These are phyloP conservation scores for Cavenderia fasciculata DNA, from an alignment of 78 protist species.

Conservation along the genomic window DNA sequence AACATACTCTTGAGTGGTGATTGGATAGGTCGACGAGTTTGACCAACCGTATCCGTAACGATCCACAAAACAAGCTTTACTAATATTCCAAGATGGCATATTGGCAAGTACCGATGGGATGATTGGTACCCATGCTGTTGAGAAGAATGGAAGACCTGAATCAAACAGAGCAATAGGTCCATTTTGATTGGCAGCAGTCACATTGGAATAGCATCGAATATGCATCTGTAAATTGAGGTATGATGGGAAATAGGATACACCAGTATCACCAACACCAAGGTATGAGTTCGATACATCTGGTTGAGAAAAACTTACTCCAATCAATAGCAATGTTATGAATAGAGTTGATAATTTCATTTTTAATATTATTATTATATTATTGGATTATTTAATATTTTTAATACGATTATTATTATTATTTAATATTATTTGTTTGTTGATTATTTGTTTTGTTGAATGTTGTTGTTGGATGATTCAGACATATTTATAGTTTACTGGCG, in stretches of 20 bases:
- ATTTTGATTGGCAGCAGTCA: not conserved
- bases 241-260: constrained; percentile 19
- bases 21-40: constrained; percentile 9
- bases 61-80: constrained; percentile 12
- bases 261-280: constrained; percentile 18
- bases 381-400: too few species aligned
- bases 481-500: too few species aligned
- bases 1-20: constrained; percentile 4
- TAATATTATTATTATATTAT: too few species aligned
- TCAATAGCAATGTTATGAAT: too few species aligned
- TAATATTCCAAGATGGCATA: not conserved
- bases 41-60: constrained; percentile 66
- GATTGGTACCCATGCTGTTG: not conserved
- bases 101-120: not conserved
- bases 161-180: constrained; percentile 34
- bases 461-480: too few species aligned
- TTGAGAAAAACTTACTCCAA: too few species aligned
- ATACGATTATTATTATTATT: too few species aligned
- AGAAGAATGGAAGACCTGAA: constrained; percentile 41
- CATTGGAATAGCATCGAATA: constrained; percentile 30
- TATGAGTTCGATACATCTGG: too few species aligned
- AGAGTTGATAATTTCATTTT: too few species aligned
- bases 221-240: constrained; percentile 28
- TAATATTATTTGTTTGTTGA: too few species aligned
- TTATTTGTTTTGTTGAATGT: too few species aligned